Base-by-base conservation (phyloP, 2,329 filamentous ascomycete species). In the Penicillium sp. region DNA sequence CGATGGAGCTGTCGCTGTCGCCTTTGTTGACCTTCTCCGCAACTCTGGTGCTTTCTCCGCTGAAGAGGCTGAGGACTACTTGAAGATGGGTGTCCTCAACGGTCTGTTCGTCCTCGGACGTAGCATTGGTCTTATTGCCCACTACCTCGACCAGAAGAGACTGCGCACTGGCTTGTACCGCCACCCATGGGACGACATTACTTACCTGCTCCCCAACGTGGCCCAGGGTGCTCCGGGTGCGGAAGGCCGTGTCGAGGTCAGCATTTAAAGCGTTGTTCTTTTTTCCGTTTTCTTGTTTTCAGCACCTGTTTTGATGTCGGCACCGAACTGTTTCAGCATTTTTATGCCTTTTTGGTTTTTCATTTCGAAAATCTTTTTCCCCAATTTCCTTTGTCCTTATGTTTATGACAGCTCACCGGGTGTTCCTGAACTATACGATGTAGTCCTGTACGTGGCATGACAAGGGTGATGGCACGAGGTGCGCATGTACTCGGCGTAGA, bases 111-210 rank as follows among this genome's bases (percentile, higher is more conserved):
- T 99, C 47, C 86, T 99, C 60, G 94, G 94, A 72, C 89, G 94
- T 73, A 91, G 86, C 77, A 99, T 99, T 71, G 94, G 94, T 90
- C 84, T 99, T 66, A 99, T 99, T 88, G 94, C 94, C 71, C 94
- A 99, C 80, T 97, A 93, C 85, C 87, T 99, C 69, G 94, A 99
- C 81, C 94, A 99, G 86, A 99, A 99, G 92, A 87, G 94, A 79
- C 85, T 99, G 77, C 89, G 93, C 71, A 99, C 94, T 71, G 94
- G 94, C 75, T 86, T 99, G 64, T 99, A 99, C 89, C 89, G 94
- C 75, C 91, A 96, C 85, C 94, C 94, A 73, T 97, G 94, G 94
- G 94, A 96, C 75, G 92, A 96, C 76, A 96, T 96, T 74, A 96
- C 91, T 65, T 96, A 96, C 80, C 84, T 96, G 67, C 87, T 96